These are phyloP conservation scores for Saturnispora sekii DNA, from an alignment of 805 yeast genomes.

Conservation along the genomic window DNA sequence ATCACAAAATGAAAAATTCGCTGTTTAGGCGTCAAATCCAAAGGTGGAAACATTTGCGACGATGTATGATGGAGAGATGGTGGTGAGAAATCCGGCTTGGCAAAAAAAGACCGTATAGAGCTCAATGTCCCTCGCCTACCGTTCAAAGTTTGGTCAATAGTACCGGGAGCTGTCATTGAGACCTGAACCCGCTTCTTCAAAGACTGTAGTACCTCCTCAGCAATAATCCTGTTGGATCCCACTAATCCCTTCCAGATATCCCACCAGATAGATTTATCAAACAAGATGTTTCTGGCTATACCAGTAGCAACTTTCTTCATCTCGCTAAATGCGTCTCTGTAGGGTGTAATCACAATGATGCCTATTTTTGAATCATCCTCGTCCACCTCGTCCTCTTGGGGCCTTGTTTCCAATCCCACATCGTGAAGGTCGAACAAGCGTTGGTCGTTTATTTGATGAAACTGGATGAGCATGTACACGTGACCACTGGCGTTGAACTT, in stretches of 20 bases:
- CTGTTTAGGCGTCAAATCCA: not conserved
- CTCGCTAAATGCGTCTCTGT: slow-evolving; percentile 69
- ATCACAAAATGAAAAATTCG: slow-evolving; percentile 55
- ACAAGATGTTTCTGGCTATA: slow-evolving; percentile 35
- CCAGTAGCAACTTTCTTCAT: slow-evolving; percentile 52
- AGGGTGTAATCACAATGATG: slow-evolving; percentile 49
- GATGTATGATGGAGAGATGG: slow-evolving; percentile 19
- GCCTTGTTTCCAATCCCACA: slow-evolving; percentile 1
- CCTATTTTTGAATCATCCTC: slow-evolving; percentile 28
- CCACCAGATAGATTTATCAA: slow-evolving; percentile 22
- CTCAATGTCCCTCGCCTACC: slow-evolving; percentile 3
- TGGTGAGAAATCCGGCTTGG: slow-evolving; percentile 10
- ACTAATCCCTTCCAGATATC: slow-evolving; percentile 12
- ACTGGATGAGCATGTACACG: slow-evolving; percentile 68
- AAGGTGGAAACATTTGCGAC: slow-evolving; percentile 7
- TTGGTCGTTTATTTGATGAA: slow-evolving; percentile 33
- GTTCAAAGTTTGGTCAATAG: not conserved
- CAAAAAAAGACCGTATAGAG: slow-evolving; percentile 1
- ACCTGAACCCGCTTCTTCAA: not conserved
- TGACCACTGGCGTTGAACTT: slow-evolving; percentile 85
- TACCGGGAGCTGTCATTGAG: not conserved
- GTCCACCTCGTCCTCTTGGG: not conserved
- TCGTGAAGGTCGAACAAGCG: slow-evolving; percentile 24
- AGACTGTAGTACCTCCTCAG: slow-evolving; percentile 1
- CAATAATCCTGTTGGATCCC: slow-evolving; percentile 5